These are phyloP conservation scores for Xylaria hypoxylon DNA, from an alignment of 2,329 filamentous ascomycete genomes.

Conservation along the genomic window DNA sequence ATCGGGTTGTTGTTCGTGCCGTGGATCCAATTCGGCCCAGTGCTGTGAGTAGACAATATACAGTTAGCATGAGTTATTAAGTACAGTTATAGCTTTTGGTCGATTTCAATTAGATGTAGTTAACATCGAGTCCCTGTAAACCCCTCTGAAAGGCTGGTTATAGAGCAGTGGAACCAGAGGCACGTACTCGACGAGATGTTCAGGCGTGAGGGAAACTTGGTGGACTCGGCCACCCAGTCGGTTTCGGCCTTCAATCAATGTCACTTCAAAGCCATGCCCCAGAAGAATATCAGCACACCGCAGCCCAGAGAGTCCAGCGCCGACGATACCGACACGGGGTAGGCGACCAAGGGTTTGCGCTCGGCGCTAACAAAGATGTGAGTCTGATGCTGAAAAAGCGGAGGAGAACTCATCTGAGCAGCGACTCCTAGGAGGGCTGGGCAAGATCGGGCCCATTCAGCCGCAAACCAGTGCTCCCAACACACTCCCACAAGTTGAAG, in stretches of 20 bases:
- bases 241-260: slow-evolving; percentile 75
- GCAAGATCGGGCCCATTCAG: slow-evolving; percentile 45
- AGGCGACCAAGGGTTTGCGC: slow-evolving; percentile 47
- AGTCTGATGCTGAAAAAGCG: slow-evolving; percentile 38
- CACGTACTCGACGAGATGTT: slow-evolving; percentile 58
- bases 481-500: slow-evolving; percentile 47
- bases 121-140: not conserved
- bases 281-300: slow-evolving; percentile 76
- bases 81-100: not conserved
- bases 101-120: not conserved
- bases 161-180: slow-evolving; percentile 5
- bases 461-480: slow-evolving; percentile 43
- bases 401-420: slow-evolving; percentile 48
- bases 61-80: slow-evolving; percentile 18
- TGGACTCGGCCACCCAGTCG: slow-evolving; percentile 74
- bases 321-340: slow-evolving; percentile 74
- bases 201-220: slow-evolving; percentile 61
- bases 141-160: not conserved
- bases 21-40: slow-evolving; percentile 85
- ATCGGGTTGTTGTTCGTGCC: slow-evolving; percentile 79
- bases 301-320: slow-evolving; percentile 77
- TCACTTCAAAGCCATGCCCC: slow-evolving; percentile 73
- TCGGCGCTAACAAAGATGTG: slow-evolving; percentile 46
- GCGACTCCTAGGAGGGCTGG: slow-evolving; percentile 47
- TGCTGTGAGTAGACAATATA: slow-evolving; percentile 33